Conservation (phyloP, 2,329 filamentous ascomycete species). For the Curvularia spicifera region DNA sequence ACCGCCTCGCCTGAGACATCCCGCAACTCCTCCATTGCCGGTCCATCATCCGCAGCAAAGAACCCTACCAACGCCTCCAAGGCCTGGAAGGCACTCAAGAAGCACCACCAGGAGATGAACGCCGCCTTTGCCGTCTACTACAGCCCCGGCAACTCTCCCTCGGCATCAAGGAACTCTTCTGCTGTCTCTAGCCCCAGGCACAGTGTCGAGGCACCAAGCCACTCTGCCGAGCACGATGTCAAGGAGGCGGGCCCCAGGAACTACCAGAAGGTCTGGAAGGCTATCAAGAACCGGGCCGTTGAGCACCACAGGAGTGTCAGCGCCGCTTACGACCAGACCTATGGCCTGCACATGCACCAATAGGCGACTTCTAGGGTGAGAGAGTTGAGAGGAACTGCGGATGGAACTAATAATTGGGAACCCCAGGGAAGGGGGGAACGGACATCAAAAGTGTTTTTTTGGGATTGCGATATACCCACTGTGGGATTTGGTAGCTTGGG, state of each 20-base stretch:
- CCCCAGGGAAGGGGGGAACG: neutral
- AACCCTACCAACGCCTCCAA: slow-evolving; percentile 30
- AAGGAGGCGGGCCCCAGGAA: slow-evolving; percentile 22
- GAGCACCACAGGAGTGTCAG: slow-evolving; percentile 42
- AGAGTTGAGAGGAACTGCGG: neutral
- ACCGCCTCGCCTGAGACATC: slow-evolving; percentile 19
- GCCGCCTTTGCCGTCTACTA: slow-evolving; percentile 39
- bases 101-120: slow-evolving; percentile 43
- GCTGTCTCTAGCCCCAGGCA: slow-evolving; percentile 20
- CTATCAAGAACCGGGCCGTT: slow-evolving; percentile 36
- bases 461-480: slow-evolving; percentile 12
- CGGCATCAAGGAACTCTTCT: slow-evolving; percentile 20
- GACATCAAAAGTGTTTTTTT: slow-evolving; percentile 14
- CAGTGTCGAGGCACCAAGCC: slow-evolving; percentile 22
- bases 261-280: slow-evolving; percentile 34
- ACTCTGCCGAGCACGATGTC: slow-evolving; percentile 12
- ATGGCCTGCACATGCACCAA: slow-evolving; percentile 14
- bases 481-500: slow-evolving; percentile 1
- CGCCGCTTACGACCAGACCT: slow-evolving; percentile 28
- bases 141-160: slow-evolving; percentile 21
- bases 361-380: neutral
- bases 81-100: slow-evolving; percentile 39
- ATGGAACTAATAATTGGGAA: neutral
- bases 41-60: slow-evolving; percentile 20
- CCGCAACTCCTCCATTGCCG: slow-evolving; percentile 28